These are phyloP conservation scores for Zasmidium citrigriseum DNA, from an alignment of 2,329 filamentous ascomycete genomes.

Conservation along the genomic window DNA sequence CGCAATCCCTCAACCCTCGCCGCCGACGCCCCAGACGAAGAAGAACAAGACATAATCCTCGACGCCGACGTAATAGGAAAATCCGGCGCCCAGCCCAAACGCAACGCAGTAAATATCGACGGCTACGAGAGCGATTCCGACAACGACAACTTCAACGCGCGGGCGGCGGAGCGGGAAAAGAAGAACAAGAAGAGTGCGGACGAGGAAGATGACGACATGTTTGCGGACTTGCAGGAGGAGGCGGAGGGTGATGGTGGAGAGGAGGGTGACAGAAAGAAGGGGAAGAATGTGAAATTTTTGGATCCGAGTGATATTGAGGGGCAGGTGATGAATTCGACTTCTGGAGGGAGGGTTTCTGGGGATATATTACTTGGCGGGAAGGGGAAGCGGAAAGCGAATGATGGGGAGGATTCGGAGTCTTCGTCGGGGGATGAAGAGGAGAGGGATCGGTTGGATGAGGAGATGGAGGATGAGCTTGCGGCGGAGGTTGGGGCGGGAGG, in stretches of 20 bases:
- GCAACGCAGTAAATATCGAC: constrained; percentile 92
- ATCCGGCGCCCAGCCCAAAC: constrained; percentile 72
- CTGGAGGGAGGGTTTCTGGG: constrained; percentile 66
- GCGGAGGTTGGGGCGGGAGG: constrained; percentile 88
- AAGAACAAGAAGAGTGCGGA: constrained; percentile 51
- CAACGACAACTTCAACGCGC: constrained; percentile 82
- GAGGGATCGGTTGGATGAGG: constrained; percentile 62
- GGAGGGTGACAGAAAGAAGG: constrained; percentile 59
- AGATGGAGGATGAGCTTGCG: constrained; percentile 69
- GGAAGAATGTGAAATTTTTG: constrained; percentile 63
- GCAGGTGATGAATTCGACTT: constrained; percentile 71
- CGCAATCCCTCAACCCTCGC: constrained; percentile 92
- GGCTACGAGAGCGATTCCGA: constrained; percentile 94
- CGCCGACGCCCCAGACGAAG: constrained; percentile 72
- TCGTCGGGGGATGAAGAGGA: constrained; percentile 60
- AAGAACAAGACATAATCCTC: constrained; percentile 66
- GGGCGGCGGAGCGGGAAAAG: constrained; percentile 51
- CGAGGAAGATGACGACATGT: constrained; percentile 78
- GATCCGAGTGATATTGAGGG: constrained; percentile 71
- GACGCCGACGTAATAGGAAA: constrained; percentile 90
- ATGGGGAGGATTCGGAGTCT: constrained; percentile 26
- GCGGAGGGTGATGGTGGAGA: constrained; percentile 58
- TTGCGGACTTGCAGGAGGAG: constrained; percentile 68
- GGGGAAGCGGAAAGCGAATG: constrained; percentile 43
- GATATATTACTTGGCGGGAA: constrained; percentile 64